Conservation (phyloP, 176 grass and related monocot species). For the Aegilops umbellulata region DNA sequence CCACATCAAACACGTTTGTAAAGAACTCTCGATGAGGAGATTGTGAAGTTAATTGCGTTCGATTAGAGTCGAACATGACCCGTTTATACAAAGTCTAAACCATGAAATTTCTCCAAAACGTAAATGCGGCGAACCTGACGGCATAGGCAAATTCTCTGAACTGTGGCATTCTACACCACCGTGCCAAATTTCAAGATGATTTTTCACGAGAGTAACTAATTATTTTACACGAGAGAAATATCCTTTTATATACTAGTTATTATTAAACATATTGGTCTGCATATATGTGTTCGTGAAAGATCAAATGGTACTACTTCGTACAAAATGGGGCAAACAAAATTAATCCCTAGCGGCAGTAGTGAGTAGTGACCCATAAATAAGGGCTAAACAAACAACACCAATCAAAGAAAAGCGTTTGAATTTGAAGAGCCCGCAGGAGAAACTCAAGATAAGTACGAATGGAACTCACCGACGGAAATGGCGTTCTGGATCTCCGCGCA, state of each 20-base stretch:
- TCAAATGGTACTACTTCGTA: background rate
- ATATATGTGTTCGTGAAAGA: background rate
- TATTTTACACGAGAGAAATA: background rate
- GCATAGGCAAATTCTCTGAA: background rate
- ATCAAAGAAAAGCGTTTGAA: too few species aligned
- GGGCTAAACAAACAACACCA: background rate
- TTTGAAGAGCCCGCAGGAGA: background rate
- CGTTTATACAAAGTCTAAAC: background rate
- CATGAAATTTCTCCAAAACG: background rate
- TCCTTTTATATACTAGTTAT: background rate
- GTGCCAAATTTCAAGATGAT: background rate
- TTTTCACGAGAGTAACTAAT: background rate
- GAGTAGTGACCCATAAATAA: too few species aligned
- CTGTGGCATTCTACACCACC: background rate
- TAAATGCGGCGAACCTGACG: background rate
- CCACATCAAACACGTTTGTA: background rate
- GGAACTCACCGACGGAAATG: slow-evolving; percentile 60
- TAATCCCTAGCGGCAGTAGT: too few species aligned
- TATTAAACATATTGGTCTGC: background rate
- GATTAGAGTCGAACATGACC: background rate
- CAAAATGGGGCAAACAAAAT: background rate
- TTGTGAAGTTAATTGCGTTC: background rate
- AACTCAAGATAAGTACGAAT: background rate
- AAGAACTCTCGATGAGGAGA: background rate
- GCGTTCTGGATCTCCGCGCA: slow-evolving; percentile 80